These are phyloP conservation scores for Cladosporium sp. DNA, from an alignment of 2,329 filamentous ascomycete species.

Conservation along the genomic window DNA sequence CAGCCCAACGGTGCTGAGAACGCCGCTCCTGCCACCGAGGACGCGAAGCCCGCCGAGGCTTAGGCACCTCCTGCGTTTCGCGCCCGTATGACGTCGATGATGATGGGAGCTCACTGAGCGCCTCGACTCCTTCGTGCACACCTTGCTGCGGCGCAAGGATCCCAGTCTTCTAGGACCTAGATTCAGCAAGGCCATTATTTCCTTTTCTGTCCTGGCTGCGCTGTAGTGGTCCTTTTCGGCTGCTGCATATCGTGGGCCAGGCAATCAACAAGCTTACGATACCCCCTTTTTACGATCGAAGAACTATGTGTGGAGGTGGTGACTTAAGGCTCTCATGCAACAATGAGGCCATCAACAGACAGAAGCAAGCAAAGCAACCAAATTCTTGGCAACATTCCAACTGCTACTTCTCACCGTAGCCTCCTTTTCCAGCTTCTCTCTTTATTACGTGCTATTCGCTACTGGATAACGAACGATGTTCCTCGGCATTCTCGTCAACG, in stretches of 20 bases:
- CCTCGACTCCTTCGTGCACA: background rate
- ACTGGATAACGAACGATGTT: background rate
- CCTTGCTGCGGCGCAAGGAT: background rate
- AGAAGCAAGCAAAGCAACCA: slow-evolving; percentile 1
- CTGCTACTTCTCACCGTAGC: background rate
- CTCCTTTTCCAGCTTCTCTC: background rate
- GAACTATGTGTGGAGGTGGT: slow-evolving; percentile 10
- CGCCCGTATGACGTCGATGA: slow-evolving; percentile 11
- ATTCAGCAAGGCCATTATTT: slow-evolving; percentile 12
- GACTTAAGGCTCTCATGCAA: background rate
- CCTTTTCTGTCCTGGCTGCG: slow-evolving; percentile 12
- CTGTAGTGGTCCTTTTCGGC: background rate
- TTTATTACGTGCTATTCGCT: background rate
- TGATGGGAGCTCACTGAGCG: slow-evolving; percentile 11
- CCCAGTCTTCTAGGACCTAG: background rate
- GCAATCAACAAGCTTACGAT: slow-evolving; percentile 20
- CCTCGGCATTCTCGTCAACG: background rate
- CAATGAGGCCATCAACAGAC: slow-evolving; percentile 1
- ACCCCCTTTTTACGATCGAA: slow-evolving; percentile 20
- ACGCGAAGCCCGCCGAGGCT: slow-evolving; percentile 34
- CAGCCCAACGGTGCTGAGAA: slow-evolving; percentile 38
- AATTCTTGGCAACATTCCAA: slow-evolving; percentile 5
- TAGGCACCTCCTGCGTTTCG: slow-evolving; percentile 27
- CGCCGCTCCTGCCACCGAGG: slow-evolving; percentile 36
- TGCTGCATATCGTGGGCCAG: background rate